Base-by-base conservation (phyloP, 1,139 yeast species). In the Meyerozyma elateridarum region DNA sequence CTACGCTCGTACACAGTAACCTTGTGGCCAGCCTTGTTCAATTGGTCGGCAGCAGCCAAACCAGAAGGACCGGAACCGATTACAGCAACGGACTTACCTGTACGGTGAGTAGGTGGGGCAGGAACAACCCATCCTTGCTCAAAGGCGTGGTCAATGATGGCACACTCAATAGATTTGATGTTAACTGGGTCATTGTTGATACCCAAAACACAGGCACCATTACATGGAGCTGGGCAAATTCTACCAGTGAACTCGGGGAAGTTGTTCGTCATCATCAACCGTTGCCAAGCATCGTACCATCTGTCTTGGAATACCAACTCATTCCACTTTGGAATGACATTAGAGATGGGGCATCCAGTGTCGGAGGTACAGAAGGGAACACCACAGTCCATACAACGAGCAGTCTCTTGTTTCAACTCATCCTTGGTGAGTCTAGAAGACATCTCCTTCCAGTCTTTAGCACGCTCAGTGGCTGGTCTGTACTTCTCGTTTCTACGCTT, bases 301-400 rank as follows among this genome's bases (percentile, higher is more conserved):
- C 91, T 81, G 61, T 88, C 93, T 61, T 88, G 78, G 76, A 88
- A 91, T 20, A 91, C 95, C 49, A 91, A 76, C 58, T 89, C 97
- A 58, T 91, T 91, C 93, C 96, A 91, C 64, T 89, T 89, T 45
- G 98, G 98, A 68, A 91, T 91, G 48, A 89, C 80, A 61, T 91
- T 91, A 38, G 97, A 88, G 46, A 91, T 84, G 38, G 98, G 98
- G 67, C 98, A 91, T 41, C 98, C 98, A 31, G 95, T 84, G 59
- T 91, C 97, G 27, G 95, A 83, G 54, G 93, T 94, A 70, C 98
- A 91, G 76, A 89, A 91, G 39, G 98, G 98, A 50, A 91, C 95
- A 68, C 98, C 98, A 70, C 98, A 91, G 64, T 91, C 98, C 96
- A 91, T 91, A 74, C 98, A 91, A 62, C 98, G 79, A n/a, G 97